phyloP scores from a whole-genome alignment of 371 early-diverging fungal genomes.

The Polyrhizophydium stewartii region DNA sequence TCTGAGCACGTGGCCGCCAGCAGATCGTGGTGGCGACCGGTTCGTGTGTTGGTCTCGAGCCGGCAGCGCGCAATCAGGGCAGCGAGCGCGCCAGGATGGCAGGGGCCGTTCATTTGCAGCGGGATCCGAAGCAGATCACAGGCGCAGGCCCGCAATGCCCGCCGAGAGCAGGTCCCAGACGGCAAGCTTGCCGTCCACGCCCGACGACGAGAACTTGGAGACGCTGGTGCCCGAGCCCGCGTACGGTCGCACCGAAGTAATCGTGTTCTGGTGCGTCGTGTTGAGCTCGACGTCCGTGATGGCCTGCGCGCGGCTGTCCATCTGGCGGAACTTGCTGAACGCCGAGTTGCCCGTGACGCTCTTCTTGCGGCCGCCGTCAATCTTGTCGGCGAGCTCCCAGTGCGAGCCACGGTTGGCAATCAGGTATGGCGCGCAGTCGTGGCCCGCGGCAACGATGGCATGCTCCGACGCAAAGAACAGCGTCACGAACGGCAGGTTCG shows the following conservation, averaged over 20 bases:
- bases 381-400: constrained; percentile 65
- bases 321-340: constrained; percentile 83
- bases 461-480: constrained; percentile 73
- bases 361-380: constrained; percentile 66
- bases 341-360: constrained; percentile 61
- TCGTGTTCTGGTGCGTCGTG: constrained; percentile 92
- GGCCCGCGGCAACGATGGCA: constrained; percentile 84
- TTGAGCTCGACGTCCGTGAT: constrained; percentile 64
- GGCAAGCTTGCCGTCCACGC: constrained; percentile 88
- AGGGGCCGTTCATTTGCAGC: too few relatives aligned
- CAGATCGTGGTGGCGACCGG: too few relatives aligned
- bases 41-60: too few relatives aligned
- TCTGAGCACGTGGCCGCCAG: too few relatives aligned
- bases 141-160: constrained; percentile 11
- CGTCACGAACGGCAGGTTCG: constrained; percentile 72
- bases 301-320: constrained; percentile 83
- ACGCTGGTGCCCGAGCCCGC: constrained; percentile 55
- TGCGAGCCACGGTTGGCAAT: constrained; percentile 33
- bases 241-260: constrained; percentile 72
- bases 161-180: constrained; percentile 63
- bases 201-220: constrained; percentile 72
- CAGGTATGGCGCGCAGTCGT: constrained; percentile 87
- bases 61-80: too few relatives aligned
- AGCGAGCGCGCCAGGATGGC: too few relatives aligned
- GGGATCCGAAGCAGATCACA: too few relatives aligned